These are phyloP conservation scores for Leishmania lainsoni DNA, from an alignment of 208 protist species.

Conservation along the genomic window DNA sequence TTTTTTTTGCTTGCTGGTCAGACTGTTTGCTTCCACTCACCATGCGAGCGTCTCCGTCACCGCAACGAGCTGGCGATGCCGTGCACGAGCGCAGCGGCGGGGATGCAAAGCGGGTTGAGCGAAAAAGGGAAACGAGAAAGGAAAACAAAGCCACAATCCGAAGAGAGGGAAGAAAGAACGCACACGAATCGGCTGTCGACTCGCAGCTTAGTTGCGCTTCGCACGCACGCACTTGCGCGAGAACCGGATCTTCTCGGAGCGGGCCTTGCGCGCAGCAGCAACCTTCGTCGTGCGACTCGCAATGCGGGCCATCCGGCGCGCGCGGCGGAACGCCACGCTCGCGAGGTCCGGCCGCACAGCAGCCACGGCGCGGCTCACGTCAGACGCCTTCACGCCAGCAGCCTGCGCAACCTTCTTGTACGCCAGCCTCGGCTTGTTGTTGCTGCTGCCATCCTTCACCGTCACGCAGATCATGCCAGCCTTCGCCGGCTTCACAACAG, in stretches of 20 bases:
- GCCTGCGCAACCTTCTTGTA: constrained; percentile 72
- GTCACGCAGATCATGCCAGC: constrained; percentile 66
- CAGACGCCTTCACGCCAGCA: constrained; percentile 76
- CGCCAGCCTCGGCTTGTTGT: constrained; percentile 83
- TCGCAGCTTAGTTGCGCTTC: constrained; percentile 51
- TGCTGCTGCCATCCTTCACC: constrained; percentile 66
- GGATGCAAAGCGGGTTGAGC: background rate
- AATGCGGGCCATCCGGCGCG: constrained; percentile 70
- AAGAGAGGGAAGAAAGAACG: constrained; percentile 10
- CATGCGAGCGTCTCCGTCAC: background rate
- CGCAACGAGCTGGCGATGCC: background rate
- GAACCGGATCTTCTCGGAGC: constrained; percentile 74
- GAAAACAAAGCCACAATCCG: constrained; percentile 3
- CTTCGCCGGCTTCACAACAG: constrained; percentile 74
- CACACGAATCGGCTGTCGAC: background rate
- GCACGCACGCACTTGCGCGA: constrained; percentile 75
- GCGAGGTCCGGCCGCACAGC: constrained; percentile 83
- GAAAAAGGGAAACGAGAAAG: background rate
- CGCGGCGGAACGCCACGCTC: constrained; percentile 79
- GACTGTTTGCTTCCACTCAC: background rate
- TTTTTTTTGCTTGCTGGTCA: background rate
- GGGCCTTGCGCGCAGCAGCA: constrained; percentile 74
- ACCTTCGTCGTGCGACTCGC: constrained; percentile 67
- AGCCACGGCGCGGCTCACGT: constrained; percentile 68
- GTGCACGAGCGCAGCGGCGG: background rate